phyloP scores from a whole-genome alignment of 768 basidiomycete species.

The Tylopilus vinaceipallidus region DNA sequence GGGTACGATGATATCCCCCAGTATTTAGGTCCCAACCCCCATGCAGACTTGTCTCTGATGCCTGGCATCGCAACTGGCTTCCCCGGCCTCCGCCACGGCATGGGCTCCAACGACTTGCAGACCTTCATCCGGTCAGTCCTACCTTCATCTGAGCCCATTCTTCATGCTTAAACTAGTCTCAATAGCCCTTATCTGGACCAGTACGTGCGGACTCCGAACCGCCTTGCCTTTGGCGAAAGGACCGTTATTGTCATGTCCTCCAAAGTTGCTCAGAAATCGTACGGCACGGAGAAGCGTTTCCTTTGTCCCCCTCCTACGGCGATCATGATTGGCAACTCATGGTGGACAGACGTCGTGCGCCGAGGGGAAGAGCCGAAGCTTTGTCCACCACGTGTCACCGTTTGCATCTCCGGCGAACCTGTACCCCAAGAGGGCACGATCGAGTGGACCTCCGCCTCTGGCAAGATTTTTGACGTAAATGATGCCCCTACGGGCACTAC shows the following conservation, averaged over 20 bases:
- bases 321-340: slow-evolving; percentile 89
- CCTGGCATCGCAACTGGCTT: slow-evolving; percentile 60
- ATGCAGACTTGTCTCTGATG: slow-evolving; percentile 59
- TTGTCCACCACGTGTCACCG: slow-evolving; percentile 75
- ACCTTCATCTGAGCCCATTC: slow-evolving; percentile 18
- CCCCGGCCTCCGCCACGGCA: slow-evolving; percentile 60
- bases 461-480: slow-evolving; percentile 79
- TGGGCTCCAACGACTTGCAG: slow-evolving; percentile 70
- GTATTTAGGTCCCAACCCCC: slow-evolving; percentile 52
- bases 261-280: slow-evolving; percentile 96
- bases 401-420: slow-evolving; percentile 91
- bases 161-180: slow-evolving; percentile 11
- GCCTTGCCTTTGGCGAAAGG: slow-evolving; percentile 88
- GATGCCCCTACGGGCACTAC: slow-evolving; percentile 81
- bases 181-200: slow-evolving; percentile 77
- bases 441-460: slow-evolving; percentile 84
- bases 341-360: slow-evolving; percentile 85
- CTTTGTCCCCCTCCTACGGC: slow-evolving; percentile 93
- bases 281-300: slow-evolving; percentile 95
- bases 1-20: slow-evolving; percentile 59
- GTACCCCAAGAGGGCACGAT: slow-evolving; percentile 81
- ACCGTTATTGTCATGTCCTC: slow-evolving; percentile 98
- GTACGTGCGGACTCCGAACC: slow-evolving; percentile 80
- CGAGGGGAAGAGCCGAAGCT: slow-evolving; percentile 73
- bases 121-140: slow-evolving; percentile 70